These are phyloP conservation scores for Salinomyces thailandicus DNA, from an alignment of 2,329 filamentous ascomycete genomes.

Conservation along the genomic window DNA sequence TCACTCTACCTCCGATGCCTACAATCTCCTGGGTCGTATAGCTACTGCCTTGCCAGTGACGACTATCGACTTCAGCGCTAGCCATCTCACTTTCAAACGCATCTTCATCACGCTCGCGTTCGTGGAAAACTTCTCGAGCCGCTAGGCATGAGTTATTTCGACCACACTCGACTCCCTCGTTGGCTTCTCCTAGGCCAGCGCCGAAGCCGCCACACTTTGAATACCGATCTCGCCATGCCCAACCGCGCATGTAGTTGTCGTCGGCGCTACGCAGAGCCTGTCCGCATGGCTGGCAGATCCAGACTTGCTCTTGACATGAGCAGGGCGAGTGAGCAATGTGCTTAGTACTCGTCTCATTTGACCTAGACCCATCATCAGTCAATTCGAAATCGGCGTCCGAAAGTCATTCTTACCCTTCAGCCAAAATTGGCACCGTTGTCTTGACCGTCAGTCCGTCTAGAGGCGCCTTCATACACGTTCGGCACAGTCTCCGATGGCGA, in stretches of 20 bases:
- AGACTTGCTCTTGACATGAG: constrained; percentile 53
- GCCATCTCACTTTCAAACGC: constrained; percentile 32
- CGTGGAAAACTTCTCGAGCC: constrained; percentile 65
- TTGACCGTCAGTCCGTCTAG: constrained; percentile 40
- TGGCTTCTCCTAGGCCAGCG: constrained; percentile 77
- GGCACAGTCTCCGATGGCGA: constrained; percentile 73
- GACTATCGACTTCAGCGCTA: constrained; percentile 18
- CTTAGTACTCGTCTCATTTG: neutral
- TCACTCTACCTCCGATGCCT: constrained; percentile 77
- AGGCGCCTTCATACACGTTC: constrained; percentile 61
- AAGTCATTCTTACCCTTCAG: too few species aligned
- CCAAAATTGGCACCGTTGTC: too few species aligned
- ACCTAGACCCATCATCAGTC: too few species aligned
- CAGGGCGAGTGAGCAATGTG: constrained; percentile 34
- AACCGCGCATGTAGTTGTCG: constrained; percentile 55
- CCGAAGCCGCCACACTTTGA: constrained; percentile 68
- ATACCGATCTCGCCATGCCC: constrained; percentile 84
- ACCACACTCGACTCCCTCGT: constrained; percentile 80
- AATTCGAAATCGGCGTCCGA: too few species aligned
- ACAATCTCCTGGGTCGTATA: constrained; percentile 84
- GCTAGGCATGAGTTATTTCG: constrained; percentile 67
- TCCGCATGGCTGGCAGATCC: constrained; percentile 80
- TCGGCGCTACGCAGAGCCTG: constrained; percentile 53
- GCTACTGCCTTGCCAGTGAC: constrained; percentile 50
- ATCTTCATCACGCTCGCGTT: constrained; percentile 76